Base-by-base conservation (phyloP, 768 basidiomycete species). In the Suillus brevipes region DNA sequence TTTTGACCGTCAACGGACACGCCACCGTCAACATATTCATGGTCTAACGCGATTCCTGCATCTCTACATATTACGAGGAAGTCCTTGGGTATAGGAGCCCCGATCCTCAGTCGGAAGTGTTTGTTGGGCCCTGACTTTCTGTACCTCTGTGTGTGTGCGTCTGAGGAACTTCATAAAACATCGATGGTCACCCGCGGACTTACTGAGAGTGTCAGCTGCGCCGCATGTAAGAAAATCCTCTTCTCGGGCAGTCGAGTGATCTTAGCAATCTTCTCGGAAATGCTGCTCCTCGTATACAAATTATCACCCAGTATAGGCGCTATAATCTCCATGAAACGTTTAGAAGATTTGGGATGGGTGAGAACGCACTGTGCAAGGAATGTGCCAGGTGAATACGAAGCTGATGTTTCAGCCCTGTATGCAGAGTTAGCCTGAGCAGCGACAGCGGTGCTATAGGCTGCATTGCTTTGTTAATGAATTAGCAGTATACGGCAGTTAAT, bases 321-420 rank as follows among this genome's bases (percentile, higher is more conserved):
- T 91, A 65, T 58, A 55, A 56, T 45, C 59, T 49, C 52, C 13
- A 60, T 45, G 66, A 52, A 47, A 12, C 34, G 43, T 9, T 25
- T 57, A 28, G 64, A 63, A 23, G 14, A 64, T 16, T 43, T 43
- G 60, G 57, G n/a, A 37, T 47, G 23, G 36, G 23, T 61, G 50
- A 45, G 45, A 18, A 69, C 78, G 14, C 64, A 86, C 88, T 75
- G 59, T 80, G 78, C 61, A 89, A 72, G 63, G 77, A 77, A 57
- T 82, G 78, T 1, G 89, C 82, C 38, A 87, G 72, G 65, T 91
- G 89, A 16, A 89, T 78, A n/a, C 89, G 83, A 38, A 91, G 82
- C 69, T 91, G 89, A 64, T 91, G 89, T 72, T 90, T 90, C 62
- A 84, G 73, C 4, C 89, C 89, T 18, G 89, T 90, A 59, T 83